Base-by-base conservation (phyloP, 345 rosid genomes). In the Cardamine chenopodiifolia region DNA sequence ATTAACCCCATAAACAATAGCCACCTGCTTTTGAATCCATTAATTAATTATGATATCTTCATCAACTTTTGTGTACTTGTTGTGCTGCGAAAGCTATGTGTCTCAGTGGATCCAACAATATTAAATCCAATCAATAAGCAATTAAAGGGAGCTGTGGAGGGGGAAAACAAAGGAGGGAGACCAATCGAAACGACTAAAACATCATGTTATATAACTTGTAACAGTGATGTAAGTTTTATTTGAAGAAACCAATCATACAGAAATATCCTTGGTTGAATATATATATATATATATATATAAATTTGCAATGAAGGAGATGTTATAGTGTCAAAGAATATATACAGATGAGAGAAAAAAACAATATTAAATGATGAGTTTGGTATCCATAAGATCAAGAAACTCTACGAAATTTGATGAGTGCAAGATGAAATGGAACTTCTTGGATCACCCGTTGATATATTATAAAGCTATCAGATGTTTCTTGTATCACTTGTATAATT, bases 311-410 rank as follows among this genome's bases (percentile, higher is more conserved):
- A 71, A 62, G 25, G 52, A 49, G 42, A 90, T 81, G 83, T 84
- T 61, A 87, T 82, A 73, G 85, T 73, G 66, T 89, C 96, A 61
- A 90, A 34, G 23, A 71, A 64, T 55, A 87, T 89, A 60, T 92
- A 92, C 48, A 86, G 82, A 40, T 79, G 87, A 81, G 91, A 96
- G 40, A 88, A 88, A 20, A 6, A 5, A 70, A 61, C 88, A 72
- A 20, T 7, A 1, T 89, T 32, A 34, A 8, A 12, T 18, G 47
- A 25, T 25, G 80, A 85, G 86, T 74, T 96, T 88, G 23, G 90
- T 83, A 22, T 90, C 78, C 70, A 93, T 90, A 71, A 87, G 84
- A 84, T 91, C 92, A 78, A 93, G 84, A 10, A 90, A 88, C 74
- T 94, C 89, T 72, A 86, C 87, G 71, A 87, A 89, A 71, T 76